Evolutionary conservation across 2,329 filamentous ascomycete genomes (phyloP).

Genomic region (Cercospora sp.): DNA sequence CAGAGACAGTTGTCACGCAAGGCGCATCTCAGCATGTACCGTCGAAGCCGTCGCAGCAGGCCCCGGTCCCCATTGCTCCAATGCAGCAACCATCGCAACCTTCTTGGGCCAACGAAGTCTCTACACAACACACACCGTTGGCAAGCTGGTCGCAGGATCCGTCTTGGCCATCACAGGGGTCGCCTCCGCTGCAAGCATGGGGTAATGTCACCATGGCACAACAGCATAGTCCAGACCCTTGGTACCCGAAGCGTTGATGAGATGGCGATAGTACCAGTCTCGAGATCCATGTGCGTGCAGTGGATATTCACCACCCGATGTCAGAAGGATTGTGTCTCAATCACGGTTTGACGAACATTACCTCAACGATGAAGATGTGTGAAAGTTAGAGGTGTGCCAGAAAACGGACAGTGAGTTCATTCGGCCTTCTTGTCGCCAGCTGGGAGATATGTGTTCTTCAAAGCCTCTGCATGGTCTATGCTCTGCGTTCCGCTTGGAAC

Average conservation of each 20-base stretch:
- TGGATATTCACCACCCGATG: neutral
- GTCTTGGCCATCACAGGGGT: slow-evolving; percentile 1
- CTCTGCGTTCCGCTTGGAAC: neutral
- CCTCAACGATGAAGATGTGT: neutral
- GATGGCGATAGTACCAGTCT: neutral
- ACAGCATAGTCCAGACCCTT: slow-evolving; percentile 32
- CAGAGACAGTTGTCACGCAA: neutral
- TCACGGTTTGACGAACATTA: neutral
- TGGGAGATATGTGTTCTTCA: neutral
- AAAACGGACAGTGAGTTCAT: neutral
- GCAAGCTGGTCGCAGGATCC: slow-evolving; percentile 9
- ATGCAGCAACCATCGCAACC: neutral
- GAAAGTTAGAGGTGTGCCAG: neutral
- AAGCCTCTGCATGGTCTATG: neutral
- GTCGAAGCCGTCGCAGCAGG: neutral
- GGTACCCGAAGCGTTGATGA: slow-evolving; percentile 30
- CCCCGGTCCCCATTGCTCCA: neutral
- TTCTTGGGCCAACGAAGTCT: neutral
- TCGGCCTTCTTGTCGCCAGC: neutral
- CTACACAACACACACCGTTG: neutral
- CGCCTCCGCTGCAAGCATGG: slow-evolving; percentile 18
- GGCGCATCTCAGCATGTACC: neutral
- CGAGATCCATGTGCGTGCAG: neutral
- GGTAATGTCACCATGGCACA: slow-evolving; percentile 19
- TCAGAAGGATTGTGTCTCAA: neutral